Percentiles rank a stretch among this genome's conserved stretches.
Conservation (phyloP, 768 basidiomycete species). For the Coprinopsis marcescibilis region DNA sequence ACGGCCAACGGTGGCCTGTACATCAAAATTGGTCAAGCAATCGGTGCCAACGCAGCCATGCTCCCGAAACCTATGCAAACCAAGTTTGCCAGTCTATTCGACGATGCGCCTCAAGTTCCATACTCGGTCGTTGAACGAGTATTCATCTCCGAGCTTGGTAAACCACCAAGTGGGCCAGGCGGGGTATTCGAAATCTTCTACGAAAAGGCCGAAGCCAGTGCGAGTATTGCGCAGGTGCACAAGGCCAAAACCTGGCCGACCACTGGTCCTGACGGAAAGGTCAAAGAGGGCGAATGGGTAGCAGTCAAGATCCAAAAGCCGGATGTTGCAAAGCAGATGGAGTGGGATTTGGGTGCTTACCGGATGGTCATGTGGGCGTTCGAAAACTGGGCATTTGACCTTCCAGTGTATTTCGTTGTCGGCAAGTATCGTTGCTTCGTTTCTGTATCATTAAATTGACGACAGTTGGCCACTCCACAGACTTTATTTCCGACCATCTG, state of each 20-base stretch:
- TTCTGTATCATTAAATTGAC: neutral
- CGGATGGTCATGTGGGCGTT: constrained; percentile 75
- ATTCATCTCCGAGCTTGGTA: constrained; percentile 63
- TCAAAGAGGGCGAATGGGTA: constrained; percentile 57
- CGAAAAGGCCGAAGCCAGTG: constrained; percentile 72
- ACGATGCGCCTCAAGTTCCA: constrained; percentile 82
- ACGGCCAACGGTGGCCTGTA: constrained; percentile 81
- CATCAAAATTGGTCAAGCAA: constrained; percentile 81
- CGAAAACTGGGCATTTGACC: constrained; percentile 75
- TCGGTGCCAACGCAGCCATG: constrained; percentile 81
- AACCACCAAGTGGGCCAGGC: constrained; percentile 56
- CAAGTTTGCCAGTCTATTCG: constrained; percentile 80
- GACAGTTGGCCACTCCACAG: constrained; percentile 24
- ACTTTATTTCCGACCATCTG: constrained; percentile 77
- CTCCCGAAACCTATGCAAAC: constrained; percentile 79
- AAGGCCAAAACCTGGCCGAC: constrained; percentile 52
- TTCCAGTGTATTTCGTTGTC: constrained; percentile 78
- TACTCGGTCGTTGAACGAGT: constrained; percentile 64
- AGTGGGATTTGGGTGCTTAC: constrained; percentile 74
- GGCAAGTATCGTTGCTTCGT: constrained; percentile 35
- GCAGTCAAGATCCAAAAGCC: constrained; percentile 95
- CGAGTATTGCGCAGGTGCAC: constrained; percentile 92
- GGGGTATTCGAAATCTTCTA: constrained; percentile 81
- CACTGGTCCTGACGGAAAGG: constrained; percentile 25
- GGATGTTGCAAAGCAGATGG: constrained; percentile 78